Percentiles rank a stretch among this genome's conserved stretches.
phyloP scores from a whole-genome alignment of 2,329 filamentous ascomycete species.

The Penicillium corylophilum region DNA sequence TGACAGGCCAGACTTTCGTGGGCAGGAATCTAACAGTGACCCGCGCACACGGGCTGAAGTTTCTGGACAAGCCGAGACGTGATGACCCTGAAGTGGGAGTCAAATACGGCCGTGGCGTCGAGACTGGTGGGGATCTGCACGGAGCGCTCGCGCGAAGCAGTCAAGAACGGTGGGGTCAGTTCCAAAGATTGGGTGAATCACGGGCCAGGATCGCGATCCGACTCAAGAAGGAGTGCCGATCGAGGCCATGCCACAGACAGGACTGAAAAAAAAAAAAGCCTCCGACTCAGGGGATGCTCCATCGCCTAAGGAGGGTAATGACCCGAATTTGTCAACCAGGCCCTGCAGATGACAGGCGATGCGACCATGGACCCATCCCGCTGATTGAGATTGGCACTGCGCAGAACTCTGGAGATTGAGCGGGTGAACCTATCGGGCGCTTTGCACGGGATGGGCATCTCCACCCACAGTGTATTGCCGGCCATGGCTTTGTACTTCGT shows the following conservation, averaged over 20 bases:
- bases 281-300: constrained; percentile 1
- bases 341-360: constrained; percentile 12
- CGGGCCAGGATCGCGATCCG: constrained; percentile 12
- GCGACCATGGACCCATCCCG: constrained; percentile 5
- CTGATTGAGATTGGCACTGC: constrained; percentile 17
- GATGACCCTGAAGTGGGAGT: constrained; percentile 5
- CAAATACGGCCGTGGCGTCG: constrained; percentile 12
- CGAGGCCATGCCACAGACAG: not conserved
- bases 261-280: constrained; percentile 4
- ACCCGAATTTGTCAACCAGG: not conserved
- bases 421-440: constrained; percentile 8
- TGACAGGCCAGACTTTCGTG: constrained; percentile 14
- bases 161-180: constrained; percentile 20
- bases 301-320: not conserved
- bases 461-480: constrained; percentile 5
- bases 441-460: constrained; percentile 12
- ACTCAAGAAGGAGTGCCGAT: constrained; percentile 7
- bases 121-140: constrained; percentile 15
- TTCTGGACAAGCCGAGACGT: constrained; percentile 2
- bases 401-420: constrained; percentile 15
- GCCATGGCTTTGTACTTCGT: not conserved
- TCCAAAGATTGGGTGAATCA: constrained; percentile 13
- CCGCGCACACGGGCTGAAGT: constrained; percentile 17
- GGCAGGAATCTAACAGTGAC: constrained; percentile 7
- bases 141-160: constrained; percentile 11